Percentiles rank a stretch among this genome's conserved stretches.
Evolutionary conservation across 176 grass and related monocot species (phyloP).

Genomic region (Oryza coarctata): DNA sequence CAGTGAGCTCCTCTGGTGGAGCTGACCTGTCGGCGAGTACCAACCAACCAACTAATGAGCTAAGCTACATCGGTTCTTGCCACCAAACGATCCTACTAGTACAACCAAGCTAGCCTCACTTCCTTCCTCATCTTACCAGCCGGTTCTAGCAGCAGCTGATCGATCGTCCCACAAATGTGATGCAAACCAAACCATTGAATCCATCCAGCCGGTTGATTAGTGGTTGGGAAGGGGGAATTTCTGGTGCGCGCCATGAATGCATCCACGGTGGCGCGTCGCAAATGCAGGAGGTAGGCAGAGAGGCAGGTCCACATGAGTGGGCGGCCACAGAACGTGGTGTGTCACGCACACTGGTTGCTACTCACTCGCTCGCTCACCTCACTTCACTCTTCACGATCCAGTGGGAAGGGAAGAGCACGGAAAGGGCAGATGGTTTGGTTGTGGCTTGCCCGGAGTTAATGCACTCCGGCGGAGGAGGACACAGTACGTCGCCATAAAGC

Average conservation of each 20-base stretch:
- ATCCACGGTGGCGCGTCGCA: conserved; percentile 13
- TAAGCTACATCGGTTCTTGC: not conserved
- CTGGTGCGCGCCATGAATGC: conserved; percentile 48
- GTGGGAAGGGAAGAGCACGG: not conserved
- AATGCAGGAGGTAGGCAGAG: not conserved
- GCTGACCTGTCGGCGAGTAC: conserved; percentile 30
- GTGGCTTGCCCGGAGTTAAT: conserved; percentile 17
- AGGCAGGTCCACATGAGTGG: conserved; percentile 28
- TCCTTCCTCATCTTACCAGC: conserved; percentile 22
- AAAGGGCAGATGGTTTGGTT: not conserved
- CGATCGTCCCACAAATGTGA: not conserved
- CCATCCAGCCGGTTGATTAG: not conserved
- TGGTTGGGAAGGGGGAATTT: not conserved
- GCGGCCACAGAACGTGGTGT: conserved; percentile 42
- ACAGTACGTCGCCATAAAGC: conserved; percentile 24
- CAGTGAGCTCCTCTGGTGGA: not conserved
- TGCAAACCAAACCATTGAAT: not conserved
- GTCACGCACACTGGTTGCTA: not conserved
- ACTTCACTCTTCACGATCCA: not conserved
- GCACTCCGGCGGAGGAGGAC: not conserved
- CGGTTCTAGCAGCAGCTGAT: not conserved
- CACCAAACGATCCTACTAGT: not conserved
- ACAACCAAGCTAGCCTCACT: not conserved
- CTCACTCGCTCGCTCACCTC: no score
- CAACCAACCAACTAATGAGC: not conserved